A percentile compares a stretch with the other conserved stretches of the same genome.
phyloP scores from a whole-genome alignment of 306 rosid species.

The Phaseolus lunatus region DNA sequence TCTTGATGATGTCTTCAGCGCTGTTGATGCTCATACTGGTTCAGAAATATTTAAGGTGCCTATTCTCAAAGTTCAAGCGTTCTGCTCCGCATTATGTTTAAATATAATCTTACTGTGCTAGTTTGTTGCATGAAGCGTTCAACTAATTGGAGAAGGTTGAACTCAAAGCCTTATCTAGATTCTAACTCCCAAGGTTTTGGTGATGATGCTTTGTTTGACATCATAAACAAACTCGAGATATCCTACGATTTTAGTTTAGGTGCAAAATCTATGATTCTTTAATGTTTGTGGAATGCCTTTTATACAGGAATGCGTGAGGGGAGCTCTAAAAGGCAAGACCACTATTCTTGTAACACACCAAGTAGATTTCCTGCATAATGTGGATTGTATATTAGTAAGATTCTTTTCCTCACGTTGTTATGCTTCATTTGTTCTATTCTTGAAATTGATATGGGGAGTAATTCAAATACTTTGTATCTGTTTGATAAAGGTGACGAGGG shows the following conservation, averaged over 20 bases:
- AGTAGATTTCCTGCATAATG: conserved; percentile 86
- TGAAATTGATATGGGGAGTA: background rate
- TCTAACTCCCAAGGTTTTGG: background rate
- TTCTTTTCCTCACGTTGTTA: background rate
- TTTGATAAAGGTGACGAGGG: conserved; percentile 68
- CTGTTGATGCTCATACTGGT: conserved; percentile 92
- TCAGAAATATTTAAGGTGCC: conserved; percentile 79
- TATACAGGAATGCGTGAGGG: conserved; percentile 78
- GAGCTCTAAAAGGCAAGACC: conserved; percentile 75
- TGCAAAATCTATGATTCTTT: background rate
- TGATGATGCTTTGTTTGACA: background rate
- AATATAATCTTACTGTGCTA: background rate
- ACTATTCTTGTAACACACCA: conserved; percentile 85
- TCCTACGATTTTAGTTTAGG: background rate
- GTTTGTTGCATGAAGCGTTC: background rate
- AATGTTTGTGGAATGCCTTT: background rate
- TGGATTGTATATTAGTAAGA: conserved; percentile 74
- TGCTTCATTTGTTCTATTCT: background rate
- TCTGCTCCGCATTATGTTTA: background rate
- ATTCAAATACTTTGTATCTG: background rate
- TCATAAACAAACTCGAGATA: background rate
- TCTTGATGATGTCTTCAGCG: conserved; percentile 86
- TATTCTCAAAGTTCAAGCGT: background rate
- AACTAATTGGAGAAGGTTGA: background rate
- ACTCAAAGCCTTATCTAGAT: background rate